These are phyloP conservation scores for Flaveria linearis DNA, from an alignment of 129 eudicot genomes.

Conservation along the genomic window DNA sequence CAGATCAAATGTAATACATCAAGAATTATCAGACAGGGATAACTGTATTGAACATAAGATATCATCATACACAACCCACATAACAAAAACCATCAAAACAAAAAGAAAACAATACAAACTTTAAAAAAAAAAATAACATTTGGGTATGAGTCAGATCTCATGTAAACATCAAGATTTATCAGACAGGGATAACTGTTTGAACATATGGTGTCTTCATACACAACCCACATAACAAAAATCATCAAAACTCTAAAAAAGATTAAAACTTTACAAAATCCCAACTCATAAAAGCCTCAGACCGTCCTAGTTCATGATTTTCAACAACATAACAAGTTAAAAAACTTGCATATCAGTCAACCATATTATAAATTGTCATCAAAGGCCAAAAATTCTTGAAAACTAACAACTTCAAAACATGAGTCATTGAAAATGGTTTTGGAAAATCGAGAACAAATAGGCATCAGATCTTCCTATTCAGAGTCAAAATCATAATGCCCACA, in stretches of 20 bases:
- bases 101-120: neutral
- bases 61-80: slow-evolving; percentile 53
- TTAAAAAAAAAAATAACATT: neutral
- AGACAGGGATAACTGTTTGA: slow-evolving; percentile 87
- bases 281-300: slow-evolving; percentile 66
- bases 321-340: slow-evolving; percentile 34
- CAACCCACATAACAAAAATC: slow-evolving; percentile 16
- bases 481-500: slow-evolving; percentile 51
- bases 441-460: slow-evolving; percentile 38
- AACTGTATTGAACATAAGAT: slow-evolving; percentile 51
- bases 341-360: slow-evolving; percentile 43
- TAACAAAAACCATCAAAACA: neutral
- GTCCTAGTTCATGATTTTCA: slow-evolving; percentile 79
- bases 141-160: slow-evolving; percentile 55
- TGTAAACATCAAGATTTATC: slow-evolving; percentile 53
- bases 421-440: neutral
- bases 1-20: slow-evolving; percentile 62
- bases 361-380: slow-evolving; percentile 43
- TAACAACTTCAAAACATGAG: neutral
- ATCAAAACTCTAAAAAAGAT: neutral
- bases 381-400: slow-evolving; percentile 25
- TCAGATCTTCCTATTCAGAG: slow-evolving; percentile 88
- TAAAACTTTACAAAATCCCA: neutral
- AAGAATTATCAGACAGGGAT: slow-evolving; percentile 78
- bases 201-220: slow-evolving; percentile 55